Percentiles rank a stretch among this genome's conserved stretches.
phyloP scores from a whole-genome alignment of 176 grass and related monocot genomes.

The Oryza officinalis region DNA sequence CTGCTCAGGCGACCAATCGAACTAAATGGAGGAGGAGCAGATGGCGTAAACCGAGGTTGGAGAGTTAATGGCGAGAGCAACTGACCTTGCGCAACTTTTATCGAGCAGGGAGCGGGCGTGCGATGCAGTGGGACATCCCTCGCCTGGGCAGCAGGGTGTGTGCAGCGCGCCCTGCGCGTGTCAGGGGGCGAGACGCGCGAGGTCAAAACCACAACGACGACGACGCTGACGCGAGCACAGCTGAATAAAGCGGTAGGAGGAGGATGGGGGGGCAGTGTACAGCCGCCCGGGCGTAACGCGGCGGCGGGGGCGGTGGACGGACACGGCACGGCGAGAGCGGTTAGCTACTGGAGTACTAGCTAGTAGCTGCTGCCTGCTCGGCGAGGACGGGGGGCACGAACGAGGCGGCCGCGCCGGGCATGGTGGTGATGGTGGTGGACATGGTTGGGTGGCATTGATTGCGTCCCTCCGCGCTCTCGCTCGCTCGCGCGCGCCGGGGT shows the following conservation, averaged over 20 bases:
- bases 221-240: not conserved
- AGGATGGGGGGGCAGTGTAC: not conserved
- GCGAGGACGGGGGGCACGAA: slow-evolving; percentile 5
- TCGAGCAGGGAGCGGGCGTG: slow-evolving; percentile 23
- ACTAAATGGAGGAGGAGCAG: not conserved
- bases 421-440: not conserved
- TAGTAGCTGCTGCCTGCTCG: not conserved
- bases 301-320: not conserved
- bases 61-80: slow-evolving; percentile 4
- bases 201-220: not conserved
- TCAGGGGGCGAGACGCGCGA: not conserved
- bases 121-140: not conserved
- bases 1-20: not conserved
- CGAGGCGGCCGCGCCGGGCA: not conserved
- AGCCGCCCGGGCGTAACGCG: not conserved
- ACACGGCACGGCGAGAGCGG: not conserved
- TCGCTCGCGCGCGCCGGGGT: slow-evolving; percentile 15
- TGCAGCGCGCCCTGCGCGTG: slow-evolving; percentile 1
- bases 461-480: not conserved
- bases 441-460: slow-evolving; percentile 37
- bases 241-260: not conserved
- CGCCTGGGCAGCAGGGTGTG: not conserved
- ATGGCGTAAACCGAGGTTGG: not conserved
- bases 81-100: not conserved
- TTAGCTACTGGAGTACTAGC: not conserved